Evolutionary conservation across 495 filamentous ascomycete species (phyloP), one percentile per base, ranked within the genome.

Genomic region (Cercophora scortea): DNA sequence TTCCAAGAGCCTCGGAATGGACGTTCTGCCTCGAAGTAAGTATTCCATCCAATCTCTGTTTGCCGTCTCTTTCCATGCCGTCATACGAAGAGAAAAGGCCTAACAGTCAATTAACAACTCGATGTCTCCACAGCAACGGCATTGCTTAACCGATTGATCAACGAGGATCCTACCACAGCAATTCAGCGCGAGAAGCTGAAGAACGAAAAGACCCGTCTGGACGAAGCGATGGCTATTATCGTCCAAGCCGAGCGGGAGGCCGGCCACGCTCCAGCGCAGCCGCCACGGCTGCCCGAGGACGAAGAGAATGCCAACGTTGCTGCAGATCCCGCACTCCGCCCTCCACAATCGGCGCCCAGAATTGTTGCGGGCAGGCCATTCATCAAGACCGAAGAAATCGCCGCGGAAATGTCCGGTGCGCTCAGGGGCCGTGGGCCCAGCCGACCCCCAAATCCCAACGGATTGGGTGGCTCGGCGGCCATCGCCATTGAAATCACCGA

Each of bases 141-240:
- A 15, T 51, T 64, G 0, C 69, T 74, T 51, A 45, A 53, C 8
- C 47, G 59, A 6, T 63, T 78, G 3, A 77, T 79, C 70, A 68
- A 67, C 32, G 75, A 78, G 52, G 73, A 75, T 11, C 55, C 63
- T 0, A 64, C 59, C 15, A 75, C 65, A 0, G 68, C 69, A 4
- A 49, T 51, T 15, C 54, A 59, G 11, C 60, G 75, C 5, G 44
- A 54, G 0, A 61, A 66, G 18, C 63, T 77, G 15, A 61, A 60
- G 15, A 54, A 45, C 8, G 73, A 77, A 53, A 63, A 61, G 56
- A 62, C 65, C 4, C 71, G 65, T 49, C 59, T 76, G n/a, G 51
- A 62, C 15, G 52, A 66, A 11, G 71, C 72, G 0, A 70, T 75
- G 63, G 56, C 58, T 1, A 71, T 68, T 32, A 76, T 77, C 35